A percentile compares a stretch with the other conserved stretches of the same genome.
Conservation (phyloP, 2,329 filamentous ascomycete species). For the Didymellaceae sp. region DNA sequence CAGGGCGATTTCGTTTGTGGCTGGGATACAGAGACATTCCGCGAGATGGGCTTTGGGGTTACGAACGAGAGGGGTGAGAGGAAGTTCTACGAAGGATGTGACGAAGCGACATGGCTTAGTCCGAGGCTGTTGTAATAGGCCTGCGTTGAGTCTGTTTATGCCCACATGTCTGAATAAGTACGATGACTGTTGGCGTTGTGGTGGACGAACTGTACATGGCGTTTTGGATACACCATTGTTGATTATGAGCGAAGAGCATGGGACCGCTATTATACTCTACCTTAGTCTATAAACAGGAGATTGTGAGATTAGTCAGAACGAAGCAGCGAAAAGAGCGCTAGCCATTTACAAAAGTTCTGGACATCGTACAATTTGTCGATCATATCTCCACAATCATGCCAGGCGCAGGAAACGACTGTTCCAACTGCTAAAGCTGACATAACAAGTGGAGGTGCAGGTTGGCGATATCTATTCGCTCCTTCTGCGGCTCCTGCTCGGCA, state of each 20-base stretch:
- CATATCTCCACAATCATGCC: too few relatives aligned
- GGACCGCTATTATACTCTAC: conserved; percentile 3
- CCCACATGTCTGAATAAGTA: too few relatives aligned
- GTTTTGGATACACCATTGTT: conserved; percentile 28
- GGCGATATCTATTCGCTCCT: conserved; percentile 10
- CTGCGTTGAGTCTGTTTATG: too few relatives aligned
- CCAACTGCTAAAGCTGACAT: too few relatives aligned
- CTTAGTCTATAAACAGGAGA: neutral
- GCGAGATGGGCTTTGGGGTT: conserved; percentile 43
- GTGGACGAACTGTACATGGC: conserved; percentile 33
- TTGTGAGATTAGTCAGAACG: conserved; percentile 5
- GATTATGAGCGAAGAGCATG: conserved; percentile 9
- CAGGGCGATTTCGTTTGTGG: conserved; percentile 49
- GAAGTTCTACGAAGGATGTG: conserved; percentile 43
- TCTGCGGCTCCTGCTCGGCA: conserved; percentile 12
- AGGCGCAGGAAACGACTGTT: too few relatives aligned
- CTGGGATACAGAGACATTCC: conserved; percentile 48
- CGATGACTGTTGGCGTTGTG: conserved; percentile 32
- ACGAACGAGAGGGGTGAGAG: conserved; percentile 41
- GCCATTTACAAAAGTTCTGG: too few relatives aligned
- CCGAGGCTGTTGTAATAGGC: conserved; percentile 31
- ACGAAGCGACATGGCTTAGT: conserved; percentile 49
- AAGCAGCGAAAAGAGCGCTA: neutral
- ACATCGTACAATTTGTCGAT: too few relatives aligned
- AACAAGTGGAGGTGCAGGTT: too few relatives aligned